phyloP scores from a whole-genome alignment of 192 early-diverging fungal species.

The Backusella psychrophila region DNA sequence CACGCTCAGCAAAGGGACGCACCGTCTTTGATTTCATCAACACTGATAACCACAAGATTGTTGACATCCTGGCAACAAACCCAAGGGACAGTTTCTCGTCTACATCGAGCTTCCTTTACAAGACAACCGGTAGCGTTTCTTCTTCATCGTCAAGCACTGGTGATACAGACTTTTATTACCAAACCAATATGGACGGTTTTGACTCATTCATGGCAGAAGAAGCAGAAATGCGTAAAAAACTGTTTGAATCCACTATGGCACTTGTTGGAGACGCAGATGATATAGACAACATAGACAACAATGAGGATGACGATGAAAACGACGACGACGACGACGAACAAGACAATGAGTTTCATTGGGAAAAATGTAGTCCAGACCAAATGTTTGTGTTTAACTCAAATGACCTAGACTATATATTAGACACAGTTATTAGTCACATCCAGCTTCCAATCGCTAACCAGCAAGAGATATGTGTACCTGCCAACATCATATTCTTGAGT shows the following conservation, averaged over 20 bases:
- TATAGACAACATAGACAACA: conserved; percentile 3
- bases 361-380: conserved; percentile 79
- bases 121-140: conserved; percentile 30
- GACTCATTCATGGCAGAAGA: conserved; percentile 32
- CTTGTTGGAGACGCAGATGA: background rate
- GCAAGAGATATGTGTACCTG: conserved; percentile 67
- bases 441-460: conserved; percentile 56
- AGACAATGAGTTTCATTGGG: conserved; percentile 54
- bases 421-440: conserved; percentile 69
- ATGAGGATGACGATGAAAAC: background rate
- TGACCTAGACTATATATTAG: conserved; percentile 70
- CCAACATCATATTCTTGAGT: conserved; percentile 88
- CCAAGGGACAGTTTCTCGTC: conserved; percentile 36
- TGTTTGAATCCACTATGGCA: conserved; percentile 25
- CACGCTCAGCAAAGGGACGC: conserved; percentile 70
- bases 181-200: conserved; percentile 28
- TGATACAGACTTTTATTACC: conserved; percentile 37
- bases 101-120: conserved; percentile 26
- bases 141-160: conserved; percentile 23
- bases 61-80: conserved; percentile 50
- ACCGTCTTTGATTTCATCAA: conserved; percentile 77
- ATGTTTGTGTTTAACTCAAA: conserved; percentile 91
- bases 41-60: conserved; percentile 56
- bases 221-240: conserved; percentile 20
- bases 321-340: conserved; percentile 25